Evolutionary conservation across 495 filamentous ascomycete species (phyloP).

Genomic region (Neurospora terricola): DNA sequence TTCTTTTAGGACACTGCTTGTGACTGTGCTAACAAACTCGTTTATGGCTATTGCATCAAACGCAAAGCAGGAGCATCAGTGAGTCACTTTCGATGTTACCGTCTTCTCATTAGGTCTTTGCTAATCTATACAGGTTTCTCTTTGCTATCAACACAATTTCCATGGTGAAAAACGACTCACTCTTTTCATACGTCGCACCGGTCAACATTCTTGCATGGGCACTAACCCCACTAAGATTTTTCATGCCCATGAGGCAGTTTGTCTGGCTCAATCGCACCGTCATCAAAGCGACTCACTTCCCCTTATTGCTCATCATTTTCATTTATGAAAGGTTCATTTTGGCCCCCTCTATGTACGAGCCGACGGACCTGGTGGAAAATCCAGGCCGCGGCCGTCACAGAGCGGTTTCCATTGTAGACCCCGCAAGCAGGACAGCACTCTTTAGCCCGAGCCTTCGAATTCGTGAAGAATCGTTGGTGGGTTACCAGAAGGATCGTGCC

Average conservation of each 20-base stretch:
- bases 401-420: constrained; percentile 45
- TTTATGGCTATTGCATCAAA: constrained; percentile 92
- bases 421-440: constrained; percentile 36
- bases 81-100: constrained; percentile 2
- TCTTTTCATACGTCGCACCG: constrained; percentile 87
- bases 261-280: constrained; percentile 72
- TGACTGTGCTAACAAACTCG: constrained; percentile 86
- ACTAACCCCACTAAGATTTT: constrained; percentile 65
- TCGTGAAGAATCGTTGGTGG: constrained; percentile 73
- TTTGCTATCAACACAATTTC: constrained; percentile 92
- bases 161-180: constrained; percentile 88
- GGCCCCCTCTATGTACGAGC: constrained; percentile 57
- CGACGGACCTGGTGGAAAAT: constrained; percentile 58
- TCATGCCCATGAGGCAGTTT: constrained; percentile 68
- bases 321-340: constrained; percentile 75
- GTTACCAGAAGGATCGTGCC: constrained; percentile 78
- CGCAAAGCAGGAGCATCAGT: constrained; percentile 82
- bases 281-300: constrained; percentile 85
- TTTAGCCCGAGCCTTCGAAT: constrained; percentile 63
- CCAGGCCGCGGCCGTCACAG: constrained; percentile 26
- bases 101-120: not conserved
- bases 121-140: constrained; percentile 45
- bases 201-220: constrained; percentile 84
- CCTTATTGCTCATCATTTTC: constrained; percentile 74
- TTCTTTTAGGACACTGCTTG: constrained; percentile 57